Percentiles rank a stretch among this genome's conserved stretches.
These are phyloP conservation scores for Leccinum aurantiacum DNA, from an alignment of 768 basidiomycete genomes.

Conservation along the genomic window DNA sequence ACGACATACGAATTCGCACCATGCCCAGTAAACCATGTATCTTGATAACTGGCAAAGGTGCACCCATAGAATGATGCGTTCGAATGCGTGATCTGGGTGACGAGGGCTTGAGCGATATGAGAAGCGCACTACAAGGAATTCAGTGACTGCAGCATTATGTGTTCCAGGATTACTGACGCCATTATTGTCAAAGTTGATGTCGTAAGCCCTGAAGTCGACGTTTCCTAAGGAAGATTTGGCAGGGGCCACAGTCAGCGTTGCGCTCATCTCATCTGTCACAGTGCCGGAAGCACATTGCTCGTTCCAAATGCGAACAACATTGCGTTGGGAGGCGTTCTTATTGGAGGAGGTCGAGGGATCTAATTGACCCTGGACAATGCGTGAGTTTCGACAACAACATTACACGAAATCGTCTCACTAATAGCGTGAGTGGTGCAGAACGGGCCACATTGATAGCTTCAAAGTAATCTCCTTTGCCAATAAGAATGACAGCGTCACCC, in stretches of 20 bases:
- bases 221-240: conserved; percentile 52
- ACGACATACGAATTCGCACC: conserved; percentile 60
- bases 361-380: conserved; percentile 47
- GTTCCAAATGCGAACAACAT: conserved; percentile 55
- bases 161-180: conserved; percentile 40
- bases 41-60: conserved; percentile 35
- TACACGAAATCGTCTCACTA: conserved; percentile 36
- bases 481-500: not conserved
- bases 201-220: conserved; percentile 61
- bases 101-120: conserved; percentile 60
- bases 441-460: conserved; percentile 33
- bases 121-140: conserved; percentile 25
- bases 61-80: conserved; percentile 68
- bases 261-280: conserved; percentile 57
- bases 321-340: conserved; percentile 44
- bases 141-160: not conserved
- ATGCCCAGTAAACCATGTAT: conserved; percentile 61
- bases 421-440: conserved; percentile 50
- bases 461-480: not conserved
- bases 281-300: conserved; percentile 42
- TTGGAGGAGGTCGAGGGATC: conserved; percentile 37
- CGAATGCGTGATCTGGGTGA: conserved; percentile 60
- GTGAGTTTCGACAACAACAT: not conserved
- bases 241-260: conserved; percentile 58
- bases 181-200: conserved; percentile 65